These are phyloP conservation scores for Fulvia fulva DNA, from an alignment of 2,329 filamentous ascomycete genomes.

Conservation along the genomic window DNA sequence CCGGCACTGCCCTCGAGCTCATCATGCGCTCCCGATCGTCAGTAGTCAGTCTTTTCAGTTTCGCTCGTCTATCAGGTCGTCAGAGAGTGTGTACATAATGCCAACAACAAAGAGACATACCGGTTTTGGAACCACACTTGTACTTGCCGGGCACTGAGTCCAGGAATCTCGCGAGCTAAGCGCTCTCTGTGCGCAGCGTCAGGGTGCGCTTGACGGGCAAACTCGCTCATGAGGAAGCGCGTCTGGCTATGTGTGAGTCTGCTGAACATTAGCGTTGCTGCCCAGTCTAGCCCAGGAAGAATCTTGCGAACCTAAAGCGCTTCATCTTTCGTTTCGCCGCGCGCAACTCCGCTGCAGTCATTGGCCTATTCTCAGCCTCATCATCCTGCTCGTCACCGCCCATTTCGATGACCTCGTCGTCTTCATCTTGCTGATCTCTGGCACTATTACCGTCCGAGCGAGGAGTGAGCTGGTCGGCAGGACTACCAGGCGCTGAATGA, in stretches of 20 bases:
- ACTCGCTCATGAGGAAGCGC: constrained; percentile 96
- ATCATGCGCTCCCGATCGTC: constrained; percentile 61
- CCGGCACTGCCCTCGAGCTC: constrained; percentile 56
- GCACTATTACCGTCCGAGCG: constrained; percentile 33
- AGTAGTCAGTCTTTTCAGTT: constrained; percentile 58
- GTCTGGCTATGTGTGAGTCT: constrained; percentile 95
- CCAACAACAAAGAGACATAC: constrained; percentile 57
- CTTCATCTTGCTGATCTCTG: constrained; percentile 38
- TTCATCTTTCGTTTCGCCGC: constrained; percentile 60
- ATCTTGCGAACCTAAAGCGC: constrained; percentile 62
- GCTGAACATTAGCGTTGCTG: constrained; percentile 16
- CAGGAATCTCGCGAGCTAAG: constrained; percentile 84
- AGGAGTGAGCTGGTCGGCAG: constrained; percentile 44
- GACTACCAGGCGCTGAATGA: constrained; percentile 45
- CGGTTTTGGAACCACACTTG: constrained; percentile 99
- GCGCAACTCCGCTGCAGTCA: constrained; percentile 47
- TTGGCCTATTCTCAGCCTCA: constrained; percentile 27
- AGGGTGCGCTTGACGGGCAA: constrained; percentile 88
- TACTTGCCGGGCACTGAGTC: constrained; percentile 84
- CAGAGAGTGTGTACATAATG: no score
- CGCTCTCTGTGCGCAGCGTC: constrained; percentile 87
- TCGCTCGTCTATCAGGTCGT: constrained; percentile 50
- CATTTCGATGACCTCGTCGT: constrained; percentile 38
- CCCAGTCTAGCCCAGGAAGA: neutral
- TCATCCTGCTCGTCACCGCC: constrained; percentile 32